Percentiles rank a stretch among this genome's conserved stretches.
Conservation (phyloP, 2,329 filamentous ascomycete species). For the Teratosphaeria pseudoeucalypti region DNA sequence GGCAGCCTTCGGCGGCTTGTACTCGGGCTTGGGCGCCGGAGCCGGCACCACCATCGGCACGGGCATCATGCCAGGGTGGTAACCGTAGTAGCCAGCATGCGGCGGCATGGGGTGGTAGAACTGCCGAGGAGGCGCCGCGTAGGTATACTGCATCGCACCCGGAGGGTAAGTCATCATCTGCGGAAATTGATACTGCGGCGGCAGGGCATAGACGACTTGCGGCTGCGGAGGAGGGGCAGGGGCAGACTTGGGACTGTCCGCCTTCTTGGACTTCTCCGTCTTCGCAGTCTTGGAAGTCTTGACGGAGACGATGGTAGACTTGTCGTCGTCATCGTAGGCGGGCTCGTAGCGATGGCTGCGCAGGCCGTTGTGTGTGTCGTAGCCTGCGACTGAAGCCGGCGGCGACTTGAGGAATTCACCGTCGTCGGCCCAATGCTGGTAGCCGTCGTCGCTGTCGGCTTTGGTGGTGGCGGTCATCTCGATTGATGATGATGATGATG, state of each 20-base stretch:
- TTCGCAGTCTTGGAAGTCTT: conserved; percentile 1
- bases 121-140: background rate
- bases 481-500: background rate
- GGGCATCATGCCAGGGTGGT: background rate
- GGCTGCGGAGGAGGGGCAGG: background rate
- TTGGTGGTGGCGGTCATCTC: conserved; percentile 1
- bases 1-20: conserved; percentile 7
- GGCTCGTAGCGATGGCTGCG: conserved; percentile 17
- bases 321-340: conserved; percentile 6
- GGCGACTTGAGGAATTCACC: conserved; percentile 6
- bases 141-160: conserved; percentile 1
- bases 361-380: conserved; percentile 20
- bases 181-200: conserved; percentile 1
- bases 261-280: conserved; percentile 1
- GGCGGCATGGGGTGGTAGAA: conserved; percentile 2
- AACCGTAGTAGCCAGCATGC: background rate
- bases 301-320: conserved; percentile 7
- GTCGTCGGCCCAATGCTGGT: conserved; percentile 24
- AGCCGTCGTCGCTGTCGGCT: conserved; percentile 11
- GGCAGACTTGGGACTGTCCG: conserved; percentile 3
- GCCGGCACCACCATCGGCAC: conserved; percentile 4
- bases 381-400: conserved; percentile 9
- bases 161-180: conserved; percentile 3
- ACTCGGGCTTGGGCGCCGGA: background rate
- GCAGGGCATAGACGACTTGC: conserved; percentile 6